Evolutionary conservation across 2,329 filamentous ascomycete genomes (phyloP).

Genomic region (Elsinoe perseae): DNA sequence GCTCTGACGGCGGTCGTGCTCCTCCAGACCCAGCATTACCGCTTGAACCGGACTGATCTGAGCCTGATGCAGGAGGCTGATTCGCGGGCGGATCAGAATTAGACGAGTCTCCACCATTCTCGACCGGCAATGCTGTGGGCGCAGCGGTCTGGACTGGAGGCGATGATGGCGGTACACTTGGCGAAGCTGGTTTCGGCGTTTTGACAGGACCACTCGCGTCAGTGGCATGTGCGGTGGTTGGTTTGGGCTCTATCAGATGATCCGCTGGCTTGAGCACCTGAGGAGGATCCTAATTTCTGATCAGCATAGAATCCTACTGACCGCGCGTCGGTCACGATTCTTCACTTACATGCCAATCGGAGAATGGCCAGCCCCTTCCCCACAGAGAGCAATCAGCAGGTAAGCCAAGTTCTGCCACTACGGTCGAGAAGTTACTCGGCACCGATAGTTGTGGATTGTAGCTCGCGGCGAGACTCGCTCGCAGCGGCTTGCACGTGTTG

Average conservation of each 20-base stretch:
- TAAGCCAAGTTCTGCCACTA: neutral
- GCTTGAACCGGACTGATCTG: neutral
- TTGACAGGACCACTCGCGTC: neutral
- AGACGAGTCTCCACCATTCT: neutral
- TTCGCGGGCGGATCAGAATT: neutral
- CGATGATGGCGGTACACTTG: neutral
- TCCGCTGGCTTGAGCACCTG: neutral
- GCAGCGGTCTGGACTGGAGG: neutral
- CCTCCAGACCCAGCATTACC: neutral
- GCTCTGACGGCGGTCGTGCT: neutral
- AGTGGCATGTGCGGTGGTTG: neutral
- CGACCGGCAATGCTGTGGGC: neutral
- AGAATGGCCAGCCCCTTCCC: neutral
- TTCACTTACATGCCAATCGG: neutral
- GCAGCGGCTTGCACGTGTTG: neutral
- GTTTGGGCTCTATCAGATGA: constrained; percentile 1
- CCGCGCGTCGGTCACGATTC: neutral
- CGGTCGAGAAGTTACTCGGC: neutral
- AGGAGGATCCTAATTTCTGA: neutral
- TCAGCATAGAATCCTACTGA: neutral
- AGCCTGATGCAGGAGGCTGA: neutral
- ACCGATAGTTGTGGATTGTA: neutral
- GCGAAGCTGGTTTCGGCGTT: neutral
- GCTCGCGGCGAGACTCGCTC: neutral
- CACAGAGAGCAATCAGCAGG: neutral